Percentiles rank a stretch among this genome's conserved stretches.
Conservation (phyloP, 371 early-diverging fungal species). For the Mortierella sp. region DNA sequence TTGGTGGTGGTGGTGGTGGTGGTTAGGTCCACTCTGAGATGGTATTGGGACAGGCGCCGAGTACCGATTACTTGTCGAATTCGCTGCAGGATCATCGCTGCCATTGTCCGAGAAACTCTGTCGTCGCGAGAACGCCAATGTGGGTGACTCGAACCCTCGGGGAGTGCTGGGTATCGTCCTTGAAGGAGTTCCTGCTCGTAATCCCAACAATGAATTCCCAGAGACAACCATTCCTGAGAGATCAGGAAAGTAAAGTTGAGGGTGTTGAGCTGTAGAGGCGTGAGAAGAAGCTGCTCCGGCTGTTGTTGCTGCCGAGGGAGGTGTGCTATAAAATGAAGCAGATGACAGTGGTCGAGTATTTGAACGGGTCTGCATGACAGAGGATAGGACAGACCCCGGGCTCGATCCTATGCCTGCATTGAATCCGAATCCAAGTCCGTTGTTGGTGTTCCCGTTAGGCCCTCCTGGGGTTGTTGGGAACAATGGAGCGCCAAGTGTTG, state of each 20-base stretch:
- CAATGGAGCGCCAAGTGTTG: conserved; percentile 2
- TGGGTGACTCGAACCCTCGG: conserved; percentile 53
- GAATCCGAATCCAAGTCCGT: conserved; percentile 36
- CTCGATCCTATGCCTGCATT: conserved; percentile 34
- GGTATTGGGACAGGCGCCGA: neutral
- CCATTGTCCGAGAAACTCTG: conserved; percentile 47
- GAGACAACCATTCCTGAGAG: conserved; percentile 42
- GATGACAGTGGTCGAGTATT: conserved; percentile 33
- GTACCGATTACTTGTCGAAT: neutral
- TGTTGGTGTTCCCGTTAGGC: conserved; percentile 16
- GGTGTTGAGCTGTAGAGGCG: conserved; percentile 7
- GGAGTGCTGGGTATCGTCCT: conserved; percentile 50
- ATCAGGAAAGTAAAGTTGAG: conserved; percentile 43
- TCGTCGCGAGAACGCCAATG: conserved; percentile 37
- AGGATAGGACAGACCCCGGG: conserved; percentile 44
- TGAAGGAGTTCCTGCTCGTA: conserved; percentile 44
- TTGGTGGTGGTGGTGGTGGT: conserved; percentile 8
- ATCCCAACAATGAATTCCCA: conserved; percentile 43
- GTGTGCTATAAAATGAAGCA: conserved; percentile 43
- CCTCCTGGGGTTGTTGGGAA: conserved; percentile 27
- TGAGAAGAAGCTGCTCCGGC: neutral
- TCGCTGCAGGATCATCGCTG: conserved; percentile 5
- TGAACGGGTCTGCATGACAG: conserved; percentile 45
- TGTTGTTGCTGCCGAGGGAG: conserved; percentile 24
- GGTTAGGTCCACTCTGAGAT: conserved; percentile 8